phyloP scores from a whole-genome alignment of 106 monocot species.

The Gastrodia elata region DNA sequence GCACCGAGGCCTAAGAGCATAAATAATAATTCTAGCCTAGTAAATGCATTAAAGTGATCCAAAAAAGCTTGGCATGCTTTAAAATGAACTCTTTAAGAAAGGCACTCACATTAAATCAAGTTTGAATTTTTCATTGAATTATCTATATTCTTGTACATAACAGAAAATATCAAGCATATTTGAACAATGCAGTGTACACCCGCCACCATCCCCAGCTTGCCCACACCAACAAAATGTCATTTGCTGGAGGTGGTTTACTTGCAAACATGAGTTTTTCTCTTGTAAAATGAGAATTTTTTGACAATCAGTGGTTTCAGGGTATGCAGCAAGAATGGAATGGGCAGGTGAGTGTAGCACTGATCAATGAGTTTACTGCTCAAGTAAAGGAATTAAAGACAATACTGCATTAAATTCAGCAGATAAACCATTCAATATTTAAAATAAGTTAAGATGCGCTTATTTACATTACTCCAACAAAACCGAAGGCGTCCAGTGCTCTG shows the following conservation, averaged over 20 bases:
- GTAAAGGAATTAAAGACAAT: not conserved
- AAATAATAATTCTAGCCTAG: not conserved
- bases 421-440: not conserved
- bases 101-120: not conserved
- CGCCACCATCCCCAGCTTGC: too few species aligned
- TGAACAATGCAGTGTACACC: too few species aligned
- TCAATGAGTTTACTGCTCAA: not conserved
- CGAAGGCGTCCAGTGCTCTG: constrained; percentile 95
- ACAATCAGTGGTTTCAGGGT: too few species aligned
- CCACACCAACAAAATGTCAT: too few species aligned
- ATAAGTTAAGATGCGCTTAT: constrained; percentile 1
- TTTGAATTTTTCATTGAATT: too few species aligned
- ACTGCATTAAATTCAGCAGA: not conserved
- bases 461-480: constrained; percentile 99
- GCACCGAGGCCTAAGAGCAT: not conserved
- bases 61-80: not conserved
- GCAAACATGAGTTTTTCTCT: too few species aligned
- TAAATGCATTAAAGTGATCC: not conserved
- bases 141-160: not conserved
- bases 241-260: too few species aligned
- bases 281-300: too few species aligned
- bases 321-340: too few species aligned
- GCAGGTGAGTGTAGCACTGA: too few species aligned
- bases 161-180: not conserved
- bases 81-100: not conserved